Conservation (phyloP, 441 rosid species). For the Eruca vesicaria region DNA sequence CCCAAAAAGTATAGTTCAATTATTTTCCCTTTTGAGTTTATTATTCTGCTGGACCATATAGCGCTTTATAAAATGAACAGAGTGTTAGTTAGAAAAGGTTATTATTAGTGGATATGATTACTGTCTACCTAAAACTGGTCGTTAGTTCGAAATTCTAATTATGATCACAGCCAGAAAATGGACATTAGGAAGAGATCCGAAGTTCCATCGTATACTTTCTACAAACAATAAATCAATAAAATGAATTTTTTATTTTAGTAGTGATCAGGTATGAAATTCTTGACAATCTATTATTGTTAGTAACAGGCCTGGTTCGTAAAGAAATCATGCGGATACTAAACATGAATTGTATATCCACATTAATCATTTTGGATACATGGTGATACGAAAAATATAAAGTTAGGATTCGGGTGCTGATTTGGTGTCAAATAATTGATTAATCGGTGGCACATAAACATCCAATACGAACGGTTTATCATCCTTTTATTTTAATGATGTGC, state of each 20-base stretch:
- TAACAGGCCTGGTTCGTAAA: too few relatives aligned
- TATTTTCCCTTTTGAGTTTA: not conserved
- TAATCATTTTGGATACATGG: constrained; percentile 17
- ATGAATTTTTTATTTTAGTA: not conserved
- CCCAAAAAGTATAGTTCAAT: not conserved
- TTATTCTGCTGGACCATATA: not conserved
- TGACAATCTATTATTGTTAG: constrained; percentile 8
- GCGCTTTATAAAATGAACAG: not conserved
- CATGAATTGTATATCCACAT: constrained; percentile 5
- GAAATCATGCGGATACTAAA: constrained; percentile 3
- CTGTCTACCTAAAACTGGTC: constrained; percentile 16
- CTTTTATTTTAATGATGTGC: constrained; percentile 2
- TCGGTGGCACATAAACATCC: constrained; percentile 17
- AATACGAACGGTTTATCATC: not conserved
- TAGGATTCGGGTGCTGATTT: constrained; percentile 27
- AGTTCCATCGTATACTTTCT: not conserved
- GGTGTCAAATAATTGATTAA: constrained; percentile 30
- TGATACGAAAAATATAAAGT: constrained; percentile 4
- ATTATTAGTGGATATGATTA: constrained; percentile 7
- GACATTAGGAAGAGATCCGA: not conserved
- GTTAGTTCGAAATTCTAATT: not conserved
- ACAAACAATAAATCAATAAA: not conserved
- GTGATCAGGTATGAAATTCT: not conserved
- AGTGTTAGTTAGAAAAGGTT: not conserved
- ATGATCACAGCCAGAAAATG: constrained; percentile 13